A percentile compares a stretch with the other conserved stretches of the same genome.
These are phyloP conservation scores for Lepidium sativum DNA, from an alignment of 345 rosid genomes.

Conservation along the genomic window DNA sequence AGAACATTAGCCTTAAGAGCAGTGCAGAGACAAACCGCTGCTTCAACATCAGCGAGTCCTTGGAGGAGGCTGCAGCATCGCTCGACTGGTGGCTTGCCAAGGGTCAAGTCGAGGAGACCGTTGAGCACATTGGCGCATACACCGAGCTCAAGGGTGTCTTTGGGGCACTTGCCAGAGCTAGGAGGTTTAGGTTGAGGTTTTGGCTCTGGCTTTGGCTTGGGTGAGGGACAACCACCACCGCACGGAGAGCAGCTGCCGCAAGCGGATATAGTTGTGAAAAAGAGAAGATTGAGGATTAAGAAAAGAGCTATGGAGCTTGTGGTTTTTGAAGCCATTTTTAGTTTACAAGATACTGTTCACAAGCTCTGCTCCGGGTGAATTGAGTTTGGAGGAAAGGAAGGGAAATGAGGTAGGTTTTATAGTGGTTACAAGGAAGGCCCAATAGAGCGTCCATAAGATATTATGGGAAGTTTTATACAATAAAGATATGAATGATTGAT, in stretches of 20 bases:
- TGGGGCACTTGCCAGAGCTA: constrained; percentile 35
- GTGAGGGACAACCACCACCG: constrained; percentile 48
- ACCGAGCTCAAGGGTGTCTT: constrained; percentile 44
- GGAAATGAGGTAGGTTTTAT: constrained; percentile 11
- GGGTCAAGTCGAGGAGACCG: constrained; percentile 38
- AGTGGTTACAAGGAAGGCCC: constrained; percentile 12
- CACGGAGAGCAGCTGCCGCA: constrained; percentile 28
- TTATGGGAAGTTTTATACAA: neutral
- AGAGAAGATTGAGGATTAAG: constrained; percentile 20
- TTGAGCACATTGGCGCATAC: constrained; percentile 42
- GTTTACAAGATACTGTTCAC: constrained; percentile 1
- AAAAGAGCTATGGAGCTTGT: constrained; percentile 24
- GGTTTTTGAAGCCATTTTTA: constrained; percentile 22
- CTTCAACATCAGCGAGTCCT: constrained; percentile 47
- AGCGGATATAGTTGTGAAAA: constrained; percentile 27
- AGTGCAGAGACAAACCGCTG: constrained; percentile 52
- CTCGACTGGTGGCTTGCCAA: constrained; percentile 39
- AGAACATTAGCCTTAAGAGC: constrained; percentile 43
- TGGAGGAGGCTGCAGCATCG: constrained; percentile 44
- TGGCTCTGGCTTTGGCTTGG: constrained; percentile 37
- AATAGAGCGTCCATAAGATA: neutral
- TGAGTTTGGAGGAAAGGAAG: constrained; percentile 15
- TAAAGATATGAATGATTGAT: neutral
- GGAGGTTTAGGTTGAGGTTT: constrained; percentile 28
- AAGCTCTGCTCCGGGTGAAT: constrained; percentile 6